Base-by-base conservation (phyloP, 2,329 filamentous ascomycete genomes). In the Neofusicoccum sp. region DNA sequence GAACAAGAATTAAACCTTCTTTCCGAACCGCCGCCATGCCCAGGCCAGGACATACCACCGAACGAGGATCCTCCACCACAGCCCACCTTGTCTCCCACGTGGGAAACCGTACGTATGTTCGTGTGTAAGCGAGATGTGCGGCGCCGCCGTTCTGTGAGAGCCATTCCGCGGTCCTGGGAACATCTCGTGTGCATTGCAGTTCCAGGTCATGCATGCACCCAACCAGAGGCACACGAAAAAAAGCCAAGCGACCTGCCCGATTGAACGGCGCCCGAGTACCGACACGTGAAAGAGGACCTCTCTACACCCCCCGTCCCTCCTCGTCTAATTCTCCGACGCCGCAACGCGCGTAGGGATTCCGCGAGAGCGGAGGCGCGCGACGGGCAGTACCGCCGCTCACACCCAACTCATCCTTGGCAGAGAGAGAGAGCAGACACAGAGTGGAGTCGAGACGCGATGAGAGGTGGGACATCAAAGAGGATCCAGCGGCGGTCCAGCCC, bases 1-100 rank as follows among this genome's bases (percentile, higher is more conserved):
- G 51, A 56, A 43, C 12, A 12, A 43, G 8, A 54, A 54, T 43
- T 44, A 43, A 56, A 56, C 38, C 51, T 56, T 56, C 51, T 43
- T 26, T 16, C 20, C 38, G 51, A 56, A 7, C 51, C 26, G 20
- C 43, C 34, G 12, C 36, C 34, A 6, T 41, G 31, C 48, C 24
- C n/a, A 51, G 16, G 8, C 34, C 34, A 28, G 8, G 24, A 38
- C 20, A n/a, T 54, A 1, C 28, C 49, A 41, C 34, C 26, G 24
- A 33, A 28, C 36, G 36, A 41, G 9, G 51, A 56, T 30, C 26
- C 38, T 56, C 28, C 14, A 8, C 24, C 34, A 20, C 34, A n/a
- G 40, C 12, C 12, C 36, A 56, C 38, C 51, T 28, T 56, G 51
- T 41, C 33, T 24, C 38, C 51, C 51, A 56, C 51, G 51, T 43